Conservation (phyloP, 202 grass and related monocot species). For the Tripidium arundinaceum region DNA sequence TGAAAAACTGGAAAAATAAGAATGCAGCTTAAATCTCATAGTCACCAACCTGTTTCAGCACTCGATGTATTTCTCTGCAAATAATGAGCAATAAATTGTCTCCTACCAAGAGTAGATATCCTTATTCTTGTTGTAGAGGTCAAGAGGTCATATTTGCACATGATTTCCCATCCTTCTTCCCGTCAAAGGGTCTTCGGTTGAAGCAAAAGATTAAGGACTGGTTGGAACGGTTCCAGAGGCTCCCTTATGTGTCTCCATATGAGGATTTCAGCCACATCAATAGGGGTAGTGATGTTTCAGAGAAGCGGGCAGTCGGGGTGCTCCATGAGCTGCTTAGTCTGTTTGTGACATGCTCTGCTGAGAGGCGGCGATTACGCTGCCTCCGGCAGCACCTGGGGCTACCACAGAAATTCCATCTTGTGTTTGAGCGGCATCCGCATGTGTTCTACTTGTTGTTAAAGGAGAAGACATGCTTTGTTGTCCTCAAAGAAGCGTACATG, state of each 20-base stretch:
- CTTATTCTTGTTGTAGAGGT: neutral
- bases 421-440: slow-evolving; percentile 63
- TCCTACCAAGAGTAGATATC: slow-evolving; percentile 12
- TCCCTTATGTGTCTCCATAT: slow-evolving; percentile 66
- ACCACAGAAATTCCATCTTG: slow-evolving; percentile 62
- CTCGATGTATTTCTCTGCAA: too few relatives aligned
- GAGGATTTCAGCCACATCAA: slow-evolving; percentile 50
- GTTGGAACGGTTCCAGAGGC: slow-evolving; percentile 60
- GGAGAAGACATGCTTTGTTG: slow-evolving; percentile 76
- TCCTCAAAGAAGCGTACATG: slow-evolving; percentile 89
- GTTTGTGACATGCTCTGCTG: slow-evolving; percentile 64
- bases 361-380: slow-evolving; percentile 58
- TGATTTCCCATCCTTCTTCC: slow-evolving; percentile 57
- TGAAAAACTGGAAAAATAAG: too few relatives aligned
- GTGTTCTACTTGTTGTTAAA: slow-evolving; percentile 80
- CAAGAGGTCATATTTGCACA: neutral
- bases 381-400: slow-evolving; percentile 56
- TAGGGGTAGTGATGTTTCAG: slow-evolving; percentile 41
- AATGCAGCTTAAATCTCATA: too few relatives aligned
- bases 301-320: slow-evolving; percentile 54
- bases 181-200: slow-evolving; percentile 69
- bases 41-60: too few relatives aligned
- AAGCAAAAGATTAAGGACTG: slow-evolving; percentile 64
- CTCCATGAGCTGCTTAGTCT: slow-evolving; percentile 75
- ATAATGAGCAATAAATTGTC: too few relatives aligned